Conservation (phyloP, 371 early-diverging fungal species). For the Apophysomyces elegans region DNA sequence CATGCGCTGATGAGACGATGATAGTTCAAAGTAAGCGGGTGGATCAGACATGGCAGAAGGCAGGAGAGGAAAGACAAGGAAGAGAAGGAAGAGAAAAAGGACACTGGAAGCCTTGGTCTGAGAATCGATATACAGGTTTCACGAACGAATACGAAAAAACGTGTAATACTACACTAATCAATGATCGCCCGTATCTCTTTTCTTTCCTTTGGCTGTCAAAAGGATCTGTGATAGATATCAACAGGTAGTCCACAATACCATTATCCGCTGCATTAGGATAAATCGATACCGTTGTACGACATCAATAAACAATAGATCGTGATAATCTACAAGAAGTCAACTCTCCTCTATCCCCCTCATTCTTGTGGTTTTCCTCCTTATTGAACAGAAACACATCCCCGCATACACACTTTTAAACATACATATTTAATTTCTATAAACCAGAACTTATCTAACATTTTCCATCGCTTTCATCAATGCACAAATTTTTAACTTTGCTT, state of each 20-base stretch:
- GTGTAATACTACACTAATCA: neutral
- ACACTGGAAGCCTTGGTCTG: constrained; percentile 5
- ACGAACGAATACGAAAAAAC: constrained; percentile 10
- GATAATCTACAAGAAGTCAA: neutral
- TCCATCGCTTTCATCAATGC: too few species aligned
- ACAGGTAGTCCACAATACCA: neutral
- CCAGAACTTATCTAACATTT: too few species aligned
- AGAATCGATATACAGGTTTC: constrained; percentile 5
- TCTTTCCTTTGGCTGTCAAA: neutral
- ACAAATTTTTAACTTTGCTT: too few species aligned
- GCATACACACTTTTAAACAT: neutral
- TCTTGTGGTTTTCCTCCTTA: constrained; percentile 1
- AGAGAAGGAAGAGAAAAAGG: neutral
- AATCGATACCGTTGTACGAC: too few species aligned
- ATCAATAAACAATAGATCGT: neutral
- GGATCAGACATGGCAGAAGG: constrained; percentile 8
- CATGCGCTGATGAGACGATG: constrained; percentile 18
- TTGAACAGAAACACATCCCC: neutral
- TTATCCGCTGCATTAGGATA: neutral
- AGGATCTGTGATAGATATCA: neutral
- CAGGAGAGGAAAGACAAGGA: neutral
- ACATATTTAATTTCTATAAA: too few species aligned
- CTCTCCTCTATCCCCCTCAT: constrained; percentile 9
- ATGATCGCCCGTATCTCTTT: neutral
- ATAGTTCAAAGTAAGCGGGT: constrained; percentile 23